These are phyloP conservation scores for Debaryomyces hansenii DNA, from an alignment of 805 yeast genomes.

Conservation along the genomic window DNA sequence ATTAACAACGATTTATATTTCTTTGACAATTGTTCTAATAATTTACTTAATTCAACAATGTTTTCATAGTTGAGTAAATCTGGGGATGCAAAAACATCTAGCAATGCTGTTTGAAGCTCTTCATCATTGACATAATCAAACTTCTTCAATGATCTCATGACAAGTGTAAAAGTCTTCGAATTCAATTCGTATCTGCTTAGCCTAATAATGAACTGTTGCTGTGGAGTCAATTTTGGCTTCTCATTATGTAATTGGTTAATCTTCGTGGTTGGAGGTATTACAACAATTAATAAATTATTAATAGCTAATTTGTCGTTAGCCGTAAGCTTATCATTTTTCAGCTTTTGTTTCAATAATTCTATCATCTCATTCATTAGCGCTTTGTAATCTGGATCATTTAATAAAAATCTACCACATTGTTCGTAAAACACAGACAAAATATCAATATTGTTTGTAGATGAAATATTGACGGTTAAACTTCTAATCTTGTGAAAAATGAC, in stretches of 20 bases:
- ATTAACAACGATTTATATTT: slow-evolving; percentile 42
- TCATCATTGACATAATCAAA: slow-evolving; percentile 48
- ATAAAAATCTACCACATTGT: slow-evolving; percentile 64
- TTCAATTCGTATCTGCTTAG: slow-evolving; percentile 55
- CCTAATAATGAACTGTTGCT: slow-evolving; percentile 33
- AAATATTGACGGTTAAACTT: slow-evolving; percentile 50
- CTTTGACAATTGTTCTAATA: slow-evolving; percentile 33
- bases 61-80: slow-evolving; percentile 61
- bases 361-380: slow-evolving; percentile 66
- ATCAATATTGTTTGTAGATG: slow-evolving; percentile 62
- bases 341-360: slow-evolving; percentile 49
- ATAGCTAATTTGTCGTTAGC: slow-evolving; percentile 59
- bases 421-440: slow-evolving; percentile 71
- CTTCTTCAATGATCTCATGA: slow-evolving; percentile 32
- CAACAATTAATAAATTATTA: slow-evolving; percentile 50
- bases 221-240: slow-evolving; percentile 22
- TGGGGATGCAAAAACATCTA: slow-evolving; percentile 54
- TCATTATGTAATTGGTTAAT: slow-evolving; percentile 17
- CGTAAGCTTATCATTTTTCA: slow-evolving; percentile 49
- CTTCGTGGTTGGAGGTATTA: slow-evolving; percentile 55
- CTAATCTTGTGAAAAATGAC: slow-evolving; percentile 73
- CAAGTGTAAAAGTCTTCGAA: slow-evolving; percentile 20
- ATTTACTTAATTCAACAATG: slow-evolving; percentile 47
- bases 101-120: slow-evolving; percentile 30
- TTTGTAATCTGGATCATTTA: slow-evolving; percentile 55